Conservation (phyloP, 2,329 filamentous ascomycete species). For the Chaetomiaceae sp. region DNA sequence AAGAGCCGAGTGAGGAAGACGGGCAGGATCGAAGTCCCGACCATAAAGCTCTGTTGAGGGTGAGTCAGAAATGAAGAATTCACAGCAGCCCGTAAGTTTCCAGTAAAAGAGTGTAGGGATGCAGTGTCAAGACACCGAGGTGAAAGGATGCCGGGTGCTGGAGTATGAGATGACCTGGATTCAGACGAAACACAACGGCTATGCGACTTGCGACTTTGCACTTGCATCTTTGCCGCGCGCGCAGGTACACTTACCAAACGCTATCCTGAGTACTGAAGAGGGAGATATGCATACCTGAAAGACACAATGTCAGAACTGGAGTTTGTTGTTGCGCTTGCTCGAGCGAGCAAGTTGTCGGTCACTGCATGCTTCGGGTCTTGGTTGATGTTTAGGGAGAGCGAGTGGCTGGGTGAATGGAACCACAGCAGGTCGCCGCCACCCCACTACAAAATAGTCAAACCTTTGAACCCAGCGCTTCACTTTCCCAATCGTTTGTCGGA, state of each 20-base stretch:
- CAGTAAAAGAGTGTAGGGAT: neutral
- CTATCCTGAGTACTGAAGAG: neutral
- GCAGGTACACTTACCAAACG: neutral
- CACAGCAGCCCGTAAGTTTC: too few species aligned
- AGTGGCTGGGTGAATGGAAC: slow-evolving; percentile 12
- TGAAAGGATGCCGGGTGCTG: neutral
- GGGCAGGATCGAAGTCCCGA: neutral
- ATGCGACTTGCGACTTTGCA: neutral
- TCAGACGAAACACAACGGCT: neutral
- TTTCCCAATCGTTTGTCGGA: neutral
- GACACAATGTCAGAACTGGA: neutral
- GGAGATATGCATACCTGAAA: slow-evolving; percentile 1
- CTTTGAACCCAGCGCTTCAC: neutral
- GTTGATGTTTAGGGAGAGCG: slow-evolving; percentile 10
- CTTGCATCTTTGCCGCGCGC: neutral
- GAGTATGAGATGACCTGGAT: neutral
- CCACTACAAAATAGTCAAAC: slow-evolving; percentile 15
- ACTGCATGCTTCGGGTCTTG: neutral
- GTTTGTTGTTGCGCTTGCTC: neutral
- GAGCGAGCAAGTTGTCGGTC: neutral
- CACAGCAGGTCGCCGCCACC: neutral
- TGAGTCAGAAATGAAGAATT: neutral
- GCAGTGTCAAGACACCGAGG: too few species aligned
- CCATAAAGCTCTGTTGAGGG: neutral
- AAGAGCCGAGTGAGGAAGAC: neutral